Evolutionary conservation across 1,284 basidiomycete genomes (phyloP), one percentile per base, ranked within the genome.

Genomic region (Grifola frondosa): DNA sequence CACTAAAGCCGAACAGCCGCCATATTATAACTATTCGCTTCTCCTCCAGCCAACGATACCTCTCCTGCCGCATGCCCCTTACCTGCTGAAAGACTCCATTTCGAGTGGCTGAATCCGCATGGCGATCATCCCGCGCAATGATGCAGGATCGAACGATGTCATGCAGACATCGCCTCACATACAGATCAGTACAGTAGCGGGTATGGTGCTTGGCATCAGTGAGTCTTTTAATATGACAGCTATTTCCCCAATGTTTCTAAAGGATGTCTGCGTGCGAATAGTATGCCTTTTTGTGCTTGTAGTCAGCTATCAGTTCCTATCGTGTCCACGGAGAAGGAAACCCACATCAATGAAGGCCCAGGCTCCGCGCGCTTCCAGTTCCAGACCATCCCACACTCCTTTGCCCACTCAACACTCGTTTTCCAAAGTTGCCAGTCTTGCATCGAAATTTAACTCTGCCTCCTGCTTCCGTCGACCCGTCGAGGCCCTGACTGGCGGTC

Each of bases 181-280:
- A 13, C 56, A 54, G 4, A 49, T 48, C 6, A 46, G 41, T 21
- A 59, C 59, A 1, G 54, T 55, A 13, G 39, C 56, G 10, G 59
- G 59, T 4, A 58, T 61, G 59, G 57, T 61, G 5, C 50, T 61
- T 22, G 59, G 57, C 10, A 49, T 61, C 8, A 21, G 59, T 61
- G 46, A 53, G 59, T 54, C n/a, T 6, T 38, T 15, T 28, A n/a
- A n/a, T n/a, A n/a, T n/a, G n/a, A n/a, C 40, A 22, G 11, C 20
- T 38, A 24, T 10, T 10, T 22, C n/a, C n/a, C n/a, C n/a, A n/a
- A n/a, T n/a, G n/a, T n/a, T n/a, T n/a, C n/a, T n/a, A n/a, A n/a
- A n/a, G n/a, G n/a, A n/a, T n/a, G n/a, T n/a, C n/a, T n/a, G n/a
- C n/a, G 30, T 38, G 23, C 5, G 15, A 15, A 5, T 30, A 61